Evolutionary conservation across 176 grass and related monocot species (phyloP).

Genomic region (Paspalum notatum): DNA sequence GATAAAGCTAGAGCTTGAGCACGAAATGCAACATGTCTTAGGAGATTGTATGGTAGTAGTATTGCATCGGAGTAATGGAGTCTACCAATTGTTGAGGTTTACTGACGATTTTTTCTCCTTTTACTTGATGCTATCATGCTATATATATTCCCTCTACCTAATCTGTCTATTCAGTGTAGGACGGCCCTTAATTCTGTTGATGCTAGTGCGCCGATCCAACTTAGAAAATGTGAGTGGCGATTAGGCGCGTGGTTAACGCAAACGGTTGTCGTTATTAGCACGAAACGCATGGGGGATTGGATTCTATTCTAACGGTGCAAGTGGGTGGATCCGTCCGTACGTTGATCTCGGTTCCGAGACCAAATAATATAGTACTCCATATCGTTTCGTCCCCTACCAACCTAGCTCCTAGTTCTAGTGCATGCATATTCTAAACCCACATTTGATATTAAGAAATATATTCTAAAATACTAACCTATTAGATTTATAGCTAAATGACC

Average conservation of each 20-base stretch:
- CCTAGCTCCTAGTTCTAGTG: background rate
- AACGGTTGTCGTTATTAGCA: conserved; percentile 32
- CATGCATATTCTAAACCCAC: too few relatives aligned
- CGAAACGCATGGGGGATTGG: background rate
- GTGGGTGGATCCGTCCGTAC: background rate
- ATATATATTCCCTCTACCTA: background rate
- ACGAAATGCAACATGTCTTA: too few relatives aligned
- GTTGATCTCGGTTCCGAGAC: background rate
- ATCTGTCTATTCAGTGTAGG: background rate
- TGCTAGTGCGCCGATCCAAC: background rate
- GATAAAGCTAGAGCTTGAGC: too few relatives aligned
- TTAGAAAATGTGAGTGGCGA: background rate
- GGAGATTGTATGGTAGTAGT: too few relatives aligned
- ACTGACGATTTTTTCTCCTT: too few relatives aligned
- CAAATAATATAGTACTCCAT: background rate
- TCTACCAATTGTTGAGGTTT: too few relatives aligned
- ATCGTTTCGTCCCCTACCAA: background rate
- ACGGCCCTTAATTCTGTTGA: background rate
- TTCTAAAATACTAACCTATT: too few relatives aligned
- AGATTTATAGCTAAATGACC: too few relatives aligned
- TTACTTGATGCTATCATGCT: too few relatives aligned
- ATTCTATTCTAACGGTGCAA: conserved; percentile 36
- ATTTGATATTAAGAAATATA: too few relatives aligned
- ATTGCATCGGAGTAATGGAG: too few relatives aligned
- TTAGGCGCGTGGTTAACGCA: conserved; percentile 24